Evolutionary conservation across 495 filamentous ascomycete species (phyloP), one percentile per base, ranked within the genome.

Genomic region (Penicillium nucicola): DNA sequence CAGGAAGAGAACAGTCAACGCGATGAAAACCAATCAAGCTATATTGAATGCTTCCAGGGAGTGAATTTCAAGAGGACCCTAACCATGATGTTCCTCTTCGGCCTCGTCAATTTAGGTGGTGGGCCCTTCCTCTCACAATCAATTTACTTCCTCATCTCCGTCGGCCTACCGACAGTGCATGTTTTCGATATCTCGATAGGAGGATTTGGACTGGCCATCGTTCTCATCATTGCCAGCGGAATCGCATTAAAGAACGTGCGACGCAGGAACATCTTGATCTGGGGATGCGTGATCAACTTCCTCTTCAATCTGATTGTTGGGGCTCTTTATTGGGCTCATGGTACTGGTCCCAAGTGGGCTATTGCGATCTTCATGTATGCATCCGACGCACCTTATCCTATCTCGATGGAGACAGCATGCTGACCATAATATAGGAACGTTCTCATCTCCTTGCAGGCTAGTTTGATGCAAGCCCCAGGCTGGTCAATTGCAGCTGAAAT

Each of bases 71-170:
- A 61, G 48, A 46, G 62, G 41, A 65, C 62, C 1, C 6, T 62
- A 4, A 65, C 62, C 0, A 57, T 64, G 17, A 51, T 57, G 30
- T 61, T 57, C 22, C 52, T 64, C n/a, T 61, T 61, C 45, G 43
- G 53, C 28, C 50, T 50, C 15, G 49, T 56, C 34, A 55, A 56
- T 39, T 36, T 60, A 5, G 54, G 53, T 8, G 61, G 61, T 19
- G 57, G 37, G 5, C 55, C 53, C 12, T 55, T 65, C 28, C 52
- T 65, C 4, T 48, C 58, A 1, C 58, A 65, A 44, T 53, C 49
- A 11, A 65, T 62, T 31, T 65, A 65, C 47, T 62, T 65, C 53
- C 51, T 62, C 10, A 57, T 65, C 20, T 57, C 57, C n/a, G 62
- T 57, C 22, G 62, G 62, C 18, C 36, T 65, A 12, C 48, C 53